Evolutionary conservation across 2,329 filamentous ascomycete genomes (phyloP).

Genomic region (Cryphonectria carpinicola): DNA sequence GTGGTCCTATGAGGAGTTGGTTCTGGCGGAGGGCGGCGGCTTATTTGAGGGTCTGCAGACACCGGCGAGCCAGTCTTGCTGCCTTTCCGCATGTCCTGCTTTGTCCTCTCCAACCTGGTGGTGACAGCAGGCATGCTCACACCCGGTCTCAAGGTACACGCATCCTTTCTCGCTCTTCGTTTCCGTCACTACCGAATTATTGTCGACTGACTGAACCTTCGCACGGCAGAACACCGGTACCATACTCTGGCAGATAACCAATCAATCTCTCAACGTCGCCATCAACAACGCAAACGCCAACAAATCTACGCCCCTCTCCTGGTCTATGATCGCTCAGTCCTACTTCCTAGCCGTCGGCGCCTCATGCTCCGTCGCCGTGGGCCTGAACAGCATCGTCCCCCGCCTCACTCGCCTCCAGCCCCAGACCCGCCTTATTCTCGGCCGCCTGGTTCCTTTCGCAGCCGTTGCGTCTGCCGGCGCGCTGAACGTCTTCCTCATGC

Average conservation of each 20-base stretch:
- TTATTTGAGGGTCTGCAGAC: conserved; percentile 56
- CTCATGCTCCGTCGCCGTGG: conserved; percentile 90
- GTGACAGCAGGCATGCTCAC: conserved; percentile 98
- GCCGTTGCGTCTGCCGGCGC: conserved; percentile 90
- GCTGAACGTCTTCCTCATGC: conserved; percentile 97
- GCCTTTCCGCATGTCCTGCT: conserved; percentile 97
- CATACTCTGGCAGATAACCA: conserved; percentile 91
- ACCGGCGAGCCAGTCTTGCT: conserved; percentile 90
- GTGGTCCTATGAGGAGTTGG: conserved; percentile 10
- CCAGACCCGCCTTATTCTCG: conserved; percentile 74
- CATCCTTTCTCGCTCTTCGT: conserved; percentile 3
- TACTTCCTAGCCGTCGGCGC: conserved; percentile 91
- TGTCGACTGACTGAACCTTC: neutral
- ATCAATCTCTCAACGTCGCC: conserved; percentile 97
- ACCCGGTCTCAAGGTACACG: conserved; percentile 74
- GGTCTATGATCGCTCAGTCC: conserved; percentile 80
- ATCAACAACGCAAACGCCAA: conserved; percentile 98
- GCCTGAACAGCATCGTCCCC: conserved; percentile 87
- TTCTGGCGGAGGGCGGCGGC: conserved; percentile 14
- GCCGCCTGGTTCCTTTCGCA: conserved; percentile 92
- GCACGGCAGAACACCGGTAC: conserved; percentile 72
- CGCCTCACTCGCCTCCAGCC: conserved; percentile 77
- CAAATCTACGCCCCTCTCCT: conserved; percentile 89
- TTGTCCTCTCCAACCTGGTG: conserved; percentile 89
- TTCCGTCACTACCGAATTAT: neutral